Conservation (phyloP, 768 basidiomycete genomes). For the Lentinula guzmanii region DNA sequence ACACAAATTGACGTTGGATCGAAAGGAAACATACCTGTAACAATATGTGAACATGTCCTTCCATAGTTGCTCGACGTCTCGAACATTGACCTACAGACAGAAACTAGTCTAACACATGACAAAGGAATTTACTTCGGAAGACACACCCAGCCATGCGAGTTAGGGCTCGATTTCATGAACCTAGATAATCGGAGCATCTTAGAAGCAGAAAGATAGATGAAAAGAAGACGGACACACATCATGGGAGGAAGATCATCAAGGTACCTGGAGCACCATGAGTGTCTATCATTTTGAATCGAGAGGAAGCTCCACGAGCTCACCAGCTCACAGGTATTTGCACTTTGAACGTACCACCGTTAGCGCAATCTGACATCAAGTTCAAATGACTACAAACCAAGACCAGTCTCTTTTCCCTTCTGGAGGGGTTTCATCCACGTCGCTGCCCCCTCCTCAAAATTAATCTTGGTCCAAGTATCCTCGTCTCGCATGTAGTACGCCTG, state of each 20-base stretch:
- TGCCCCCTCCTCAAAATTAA: conserved; percentile 55
- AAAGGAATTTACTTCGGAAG: not conserved
- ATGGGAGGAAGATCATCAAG: conserved; percentile 72
- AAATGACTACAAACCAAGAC: conserved; percentile 34
- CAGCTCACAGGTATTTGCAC: conserved; percentile 66
- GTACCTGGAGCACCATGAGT: conserved; percentile 28
- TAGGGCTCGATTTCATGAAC: conserved; percentile 64
- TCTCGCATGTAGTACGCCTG: conserved; percentile 66
- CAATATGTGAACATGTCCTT: conserved; percentile 69
- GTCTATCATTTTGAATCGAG: not conserved
- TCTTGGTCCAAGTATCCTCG: conserved; percentile 68
- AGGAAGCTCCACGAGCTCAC: conserved; percentile 23
- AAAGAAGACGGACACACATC: conserved; percentile 37
- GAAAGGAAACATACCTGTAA: conserved; percentile 36
- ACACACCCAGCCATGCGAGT: conserved; percentile 67
- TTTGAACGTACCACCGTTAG: not conserved
- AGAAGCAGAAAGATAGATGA: not conserved
- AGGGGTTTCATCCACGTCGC: conserved; percentile 74
- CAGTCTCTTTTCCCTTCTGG: conserved; percentile 54
- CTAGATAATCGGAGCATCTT: conserved; percentile 21
- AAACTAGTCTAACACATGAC: not conserved
- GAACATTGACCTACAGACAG: conserved; percentile 46
- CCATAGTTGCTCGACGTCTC: conserved; percentile 69
- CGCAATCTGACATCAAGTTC: not conserved
- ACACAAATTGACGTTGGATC: not conserved